Evolutionary conservation across 2,329 filamentous ascomycete genomes (phyloP).

Genomic region (Calonectria multiphialidica): DNA sequence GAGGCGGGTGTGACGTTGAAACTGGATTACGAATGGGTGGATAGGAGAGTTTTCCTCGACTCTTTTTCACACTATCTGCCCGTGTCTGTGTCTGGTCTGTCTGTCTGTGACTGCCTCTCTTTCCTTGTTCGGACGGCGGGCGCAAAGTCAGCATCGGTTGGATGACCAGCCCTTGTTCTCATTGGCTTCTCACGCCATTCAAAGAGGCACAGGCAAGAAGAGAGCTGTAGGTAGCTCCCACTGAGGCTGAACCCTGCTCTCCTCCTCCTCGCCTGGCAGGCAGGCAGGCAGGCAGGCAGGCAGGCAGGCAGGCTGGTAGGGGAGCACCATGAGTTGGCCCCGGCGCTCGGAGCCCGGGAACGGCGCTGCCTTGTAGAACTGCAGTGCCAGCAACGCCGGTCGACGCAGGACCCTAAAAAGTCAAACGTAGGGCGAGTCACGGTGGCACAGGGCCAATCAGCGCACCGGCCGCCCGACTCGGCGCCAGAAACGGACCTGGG

Average conservation of each 20-base stretch:
- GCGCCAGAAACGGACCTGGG: conserved; percentile 40
- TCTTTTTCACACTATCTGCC: background rate
- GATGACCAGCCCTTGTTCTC: background rate
- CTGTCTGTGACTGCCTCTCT: background rate
- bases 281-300: background rate
- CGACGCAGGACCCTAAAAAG: background rate
- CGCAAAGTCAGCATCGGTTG: background rate
- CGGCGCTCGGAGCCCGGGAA: conserved; percentile 43
- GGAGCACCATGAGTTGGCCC: conserved; percentile 15
- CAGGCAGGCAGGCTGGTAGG: background rate
- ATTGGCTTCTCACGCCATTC: background rate
- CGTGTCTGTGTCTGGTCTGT: no score
- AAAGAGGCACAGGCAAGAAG: background rate
- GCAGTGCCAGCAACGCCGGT: background rate
- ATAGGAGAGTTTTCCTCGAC: background rate
- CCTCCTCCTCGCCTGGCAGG: background rate
- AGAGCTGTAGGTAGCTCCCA: background rate
- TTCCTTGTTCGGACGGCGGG: background rate
- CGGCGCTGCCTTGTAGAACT: conserved; percentile 29
- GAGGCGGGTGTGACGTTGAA: background rate
- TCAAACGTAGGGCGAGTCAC: conserved; percentile 11
- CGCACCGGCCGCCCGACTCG: conserved; percentile 21
- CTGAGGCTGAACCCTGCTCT: background rate
- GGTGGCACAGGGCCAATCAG: conserved; percentile 33
- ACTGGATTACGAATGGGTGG: background rate